Base-by-base conservation (phyloP, 2,329 filamentous ascomycete genomes). In the Botryotinia calthae region DNA sequence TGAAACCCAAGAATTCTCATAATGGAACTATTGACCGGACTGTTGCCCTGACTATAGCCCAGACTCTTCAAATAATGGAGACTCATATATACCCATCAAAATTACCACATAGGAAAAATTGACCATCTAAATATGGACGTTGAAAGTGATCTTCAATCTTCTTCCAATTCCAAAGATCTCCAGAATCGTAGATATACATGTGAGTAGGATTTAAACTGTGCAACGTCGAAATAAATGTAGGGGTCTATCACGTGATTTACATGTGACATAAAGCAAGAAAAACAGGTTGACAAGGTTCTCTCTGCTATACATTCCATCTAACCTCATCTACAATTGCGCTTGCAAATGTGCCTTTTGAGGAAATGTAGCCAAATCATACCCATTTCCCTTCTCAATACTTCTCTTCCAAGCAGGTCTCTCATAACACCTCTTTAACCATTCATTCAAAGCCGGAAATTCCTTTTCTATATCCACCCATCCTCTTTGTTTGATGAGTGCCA, bases 391-490 rank as follows among this genome's bases (percentile, higher is more conserved):
- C 54, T 76, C 76, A 31, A 80, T 56, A 16, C 75, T 76, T 65
- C 75, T 76, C 74, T 78, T 78, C 72, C 76, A 81, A 16, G 78
- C 79, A 5, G 74, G 74, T 56, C 79, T 77, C 9, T 58, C 75
- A 71, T 78, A 77, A 25, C 79, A 73, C 65, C 75, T 80, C 66
- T 76, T 73, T 72, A 79, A 73, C 81, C 81, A 82, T 25, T 40
- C 75, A 73, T 75, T 72, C 59, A 82, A n/a, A 58, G 76, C 78
- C 2, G 79, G 81, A 74, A 79, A 82, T 66, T 81, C 80, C 9
- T 71, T 73, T 44, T 74, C 69, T 64, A 77, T 73, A 74, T 82
- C 77, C 48, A 80, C 77, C 68, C 76, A 81, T 16, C 75, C 75
- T 40, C 80, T 76, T 69, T 80, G 77, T 63, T 70, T 76, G 20